Evolutionary conservation across 2,329 filamentous ascomycete species (phyloP), one percentile per base, ranked within the genome.

Genomic region (Lasiodiplodia hormozganensis): DNA sequence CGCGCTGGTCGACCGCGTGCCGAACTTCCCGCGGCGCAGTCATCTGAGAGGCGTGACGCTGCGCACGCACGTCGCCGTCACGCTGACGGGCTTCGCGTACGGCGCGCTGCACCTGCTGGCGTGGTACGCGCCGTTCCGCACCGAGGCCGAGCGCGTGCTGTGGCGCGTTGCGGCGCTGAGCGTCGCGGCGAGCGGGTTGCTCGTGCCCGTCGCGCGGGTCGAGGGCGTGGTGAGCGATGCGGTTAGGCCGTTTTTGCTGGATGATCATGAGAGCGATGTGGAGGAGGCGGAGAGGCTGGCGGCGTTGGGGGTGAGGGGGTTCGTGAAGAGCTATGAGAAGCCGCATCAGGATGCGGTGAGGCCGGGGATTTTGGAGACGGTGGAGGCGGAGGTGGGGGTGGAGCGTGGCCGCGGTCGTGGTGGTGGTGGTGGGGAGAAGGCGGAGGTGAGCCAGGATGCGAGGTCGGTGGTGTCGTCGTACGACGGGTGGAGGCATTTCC

Each of bases 91-190:
- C 5, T 23, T 69, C 21, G 18, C 67, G 18, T 73, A 74, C 57
- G 73, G 73, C 2, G 67, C 67, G 6, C 51, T 75, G 16, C 74
- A 76, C 52, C 49, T 73, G 3, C 28, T 72, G 14, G 72, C 73
- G 4, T 75, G 74, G 75, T 69, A 72, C 54, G 75, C 72, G 1
- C 71, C 71, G 2, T 75, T 76, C 31, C 38, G 58, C 1, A 69
- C 66, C 2, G 8, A 2, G 0, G n/a, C 58, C 0, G 62, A 74
- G 49, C 54, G 38, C 14, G 56, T 69, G 49, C 28, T 72, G 2
- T 75, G 73, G 73, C 62, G 65, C 16, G 1, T 18, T 0, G 54
- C 54, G 8, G 54, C 34, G 34, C 54, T 58, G 54, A 40, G 34
- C 1, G n/a, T 71, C 0, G 70, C 73, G 3, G 68, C 70, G 52